Base-by-base conservation (phyloP, 768 basidiomycete genomes). In the Boletus sp. region DNA sequence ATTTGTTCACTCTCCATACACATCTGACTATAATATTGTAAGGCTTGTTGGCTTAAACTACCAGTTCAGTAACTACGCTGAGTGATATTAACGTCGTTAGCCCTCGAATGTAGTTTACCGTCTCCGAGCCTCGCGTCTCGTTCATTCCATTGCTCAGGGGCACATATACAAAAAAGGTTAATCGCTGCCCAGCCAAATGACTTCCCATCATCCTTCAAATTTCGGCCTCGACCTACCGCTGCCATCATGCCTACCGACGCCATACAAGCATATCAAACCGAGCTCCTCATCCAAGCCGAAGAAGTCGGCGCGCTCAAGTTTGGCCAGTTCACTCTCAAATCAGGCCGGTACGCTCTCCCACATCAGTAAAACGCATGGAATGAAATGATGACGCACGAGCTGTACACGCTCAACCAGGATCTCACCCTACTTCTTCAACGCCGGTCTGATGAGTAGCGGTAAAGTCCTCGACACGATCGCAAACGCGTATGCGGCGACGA, bases 391-490 rank as follows among this genome's bases (percentile, higher is more conserved):
- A 45, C 44, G 42, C 50, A 33, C 36, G 15, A 20, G 15, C 29
- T n/a, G 30, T 1, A 46, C 36, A 40, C 50, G 12, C 50, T 8
- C 47, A 36, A 39, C 44, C 72, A 92, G 92, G 40, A 76, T 81
- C 52, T 99, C 96, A 8, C 97, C 96, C 1, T 98, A 98, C 76
- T 99, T 98, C 73, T 94, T 98, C 80, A 98, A 98, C 67, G 94
- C 94, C 2, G 92, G 92, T 11, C 81, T 93, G 20, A 80, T 99
- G 62, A 90, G 85, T 70, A 85, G 87, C 2, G 94, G 94, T 0
- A 83, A 87, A 1, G 85, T 96, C 39, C 83, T 98, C 47, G 74
- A 86, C 35, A 79, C 86, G 3, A 77, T 96, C 46, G 85, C 93
- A 9, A 77, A 81, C 4, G 92, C 94, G 5, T 98, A 95, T 64